A percentile compares a stretch with the other conserved stretches of the same genome.
These are phyloP conservation scores for Amyloporia xantha DNA, from an alignment of 768 basidiomycete species.

Conservation along the genomic window DNA sequence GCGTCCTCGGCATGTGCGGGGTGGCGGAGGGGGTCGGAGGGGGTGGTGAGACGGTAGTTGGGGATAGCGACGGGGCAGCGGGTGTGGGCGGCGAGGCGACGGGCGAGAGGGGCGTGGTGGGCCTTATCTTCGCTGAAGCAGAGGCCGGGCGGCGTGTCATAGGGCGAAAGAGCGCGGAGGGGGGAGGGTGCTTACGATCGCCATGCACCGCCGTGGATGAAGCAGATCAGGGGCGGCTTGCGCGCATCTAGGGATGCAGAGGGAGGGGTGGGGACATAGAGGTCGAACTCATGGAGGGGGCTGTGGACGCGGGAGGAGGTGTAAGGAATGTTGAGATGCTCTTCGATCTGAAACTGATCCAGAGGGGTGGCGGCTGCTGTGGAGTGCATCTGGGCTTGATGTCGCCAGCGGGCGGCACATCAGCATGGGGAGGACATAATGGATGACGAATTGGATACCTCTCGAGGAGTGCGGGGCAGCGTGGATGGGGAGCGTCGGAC, in stretches of 20 bases:
- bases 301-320: slow-evolving; percentile 18
- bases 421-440: too few relatives aligned
- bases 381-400: too few relatives aligned
- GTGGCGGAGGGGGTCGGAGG: slow-evolving; percentile 43
- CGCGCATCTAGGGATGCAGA: not conserved
- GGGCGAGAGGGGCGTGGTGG: slow-evolving; percentile 49
- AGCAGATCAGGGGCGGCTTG: slow-evolving; percentile 47
- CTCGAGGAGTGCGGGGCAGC: too few relatives aligned
- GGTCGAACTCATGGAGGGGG: slow-evolving; percentile 45
- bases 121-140: slow-evolving; percentile 63
- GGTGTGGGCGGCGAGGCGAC: slow-evolving; percentile 42
- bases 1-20: slow-evolving; percentile 67
- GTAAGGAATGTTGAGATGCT: slow-evolving; percentile 14
- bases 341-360: not conserved
- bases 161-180: not conserved
- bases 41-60: slow-evolving; percentile 69
- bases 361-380: too few relatives aligned
- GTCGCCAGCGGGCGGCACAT: too few relatives aligned
- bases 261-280: slow-evolving; percentile 33
- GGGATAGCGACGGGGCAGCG: slow-evolving; percentile 58
- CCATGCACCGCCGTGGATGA: slow-evolving; percentile 86
- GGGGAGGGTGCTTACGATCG: slow-evolving; percentile 43
- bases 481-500: too few relatives aligned
- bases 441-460: too few relatives aligned
- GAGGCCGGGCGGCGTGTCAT: slow-evolving; percentile 1